Evolutionary conservation across 768 basidiomycete species (phyloP).

Genomic region (Rhodotorula paludigena): DNA sequence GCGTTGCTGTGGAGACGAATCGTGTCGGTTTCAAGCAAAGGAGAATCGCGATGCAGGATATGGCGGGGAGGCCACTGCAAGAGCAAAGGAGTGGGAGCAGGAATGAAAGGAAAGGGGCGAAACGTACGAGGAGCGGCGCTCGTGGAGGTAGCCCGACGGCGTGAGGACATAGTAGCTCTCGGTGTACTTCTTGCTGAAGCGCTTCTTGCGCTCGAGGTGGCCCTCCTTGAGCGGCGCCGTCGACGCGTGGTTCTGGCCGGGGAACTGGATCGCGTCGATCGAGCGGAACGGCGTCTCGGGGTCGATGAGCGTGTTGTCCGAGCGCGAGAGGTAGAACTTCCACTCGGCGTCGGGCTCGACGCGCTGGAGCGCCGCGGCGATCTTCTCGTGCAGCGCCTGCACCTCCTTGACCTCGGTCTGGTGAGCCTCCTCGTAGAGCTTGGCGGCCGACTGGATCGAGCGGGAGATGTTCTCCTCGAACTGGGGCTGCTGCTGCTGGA

Average conservation of each 20-base stretch:
- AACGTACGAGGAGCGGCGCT: constrained; percentile 38
- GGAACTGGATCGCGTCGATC: constrained; percentile 41
- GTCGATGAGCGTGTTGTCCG: constrained; percentile 30
- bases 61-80: too few relatives aligned
- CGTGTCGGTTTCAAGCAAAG: too few relatives aligned
- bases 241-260: constrained; percentile 41
- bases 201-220: constrained; percentile 45
- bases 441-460: constrained; percentile 24
- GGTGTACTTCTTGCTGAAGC: constrained; percentile 43
- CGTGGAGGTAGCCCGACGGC: constrained; percentile 44
- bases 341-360: constrained; percentile 33
- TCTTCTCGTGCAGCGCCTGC: constrained; percentile 17
- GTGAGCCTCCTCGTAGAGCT: constrained; percentile 30
- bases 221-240: constrained; percentile 42
- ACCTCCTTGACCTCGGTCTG: constrained; percentile 20
- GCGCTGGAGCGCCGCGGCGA: constrained; percentile 29
- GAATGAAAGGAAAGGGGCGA: too few relatives aligned
- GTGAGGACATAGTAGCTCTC: constrained; percentile 43
- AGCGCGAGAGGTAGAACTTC: constrained; percentile 19
- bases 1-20: constrained; percentile 46
- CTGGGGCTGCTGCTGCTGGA: constrained; percentile 39
- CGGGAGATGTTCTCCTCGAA: constrained; percentile 32
- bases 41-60: too few relatives aligned
- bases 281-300: constrained; percentile 35
- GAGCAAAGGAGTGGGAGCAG: too few relatives aligned